Percentiles rank a stretch among this genome's conserved stretches.
Evolutionary conservation across 179 eudicot genomes (phyloP).

Genomic region (Dionaea muscipula): DNA sequence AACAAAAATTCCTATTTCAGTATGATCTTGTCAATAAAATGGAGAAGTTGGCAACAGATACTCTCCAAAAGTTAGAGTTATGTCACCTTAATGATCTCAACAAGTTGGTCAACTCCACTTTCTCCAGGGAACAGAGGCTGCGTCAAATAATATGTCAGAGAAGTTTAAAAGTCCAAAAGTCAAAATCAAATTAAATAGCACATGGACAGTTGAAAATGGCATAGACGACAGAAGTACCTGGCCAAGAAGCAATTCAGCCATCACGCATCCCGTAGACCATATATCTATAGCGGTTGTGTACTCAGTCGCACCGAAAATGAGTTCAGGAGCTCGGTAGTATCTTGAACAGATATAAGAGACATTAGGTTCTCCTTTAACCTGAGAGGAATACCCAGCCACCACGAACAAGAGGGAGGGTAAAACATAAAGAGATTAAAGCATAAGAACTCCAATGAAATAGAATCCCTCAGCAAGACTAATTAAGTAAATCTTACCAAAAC

Average conservation of each 20-base stretch:
- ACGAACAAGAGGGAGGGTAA: background rate
- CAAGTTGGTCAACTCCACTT: conserved; percentile 92
- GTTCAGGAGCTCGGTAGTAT: conserved; percentile 93
- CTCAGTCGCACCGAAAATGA: conserved; percentile 89
- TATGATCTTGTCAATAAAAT: no score
- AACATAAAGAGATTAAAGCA: background rate
- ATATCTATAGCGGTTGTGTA: conserved; percentile 88
- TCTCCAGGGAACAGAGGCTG: conserved; percentile 98
- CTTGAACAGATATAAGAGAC: conserved; percentile 91
- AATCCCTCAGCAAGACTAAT: conserved; percentile 4
- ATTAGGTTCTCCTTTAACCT: conserved; percentile 96
- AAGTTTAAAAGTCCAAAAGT: background rate
- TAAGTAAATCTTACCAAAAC: conserved; percentile 52
- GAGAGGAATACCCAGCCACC: conserved; percentile 8
- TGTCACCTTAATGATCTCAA: conserved; percentile 83
- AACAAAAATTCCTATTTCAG: no score
- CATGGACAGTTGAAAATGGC: background rate
- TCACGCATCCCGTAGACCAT: conserved; percentile 96
- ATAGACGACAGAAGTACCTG: conserved; percentile 45
- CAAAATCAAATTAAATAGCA: background rate
- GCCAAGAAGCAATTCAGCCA: conserved; percentile 95
- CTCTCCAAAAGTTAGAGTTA: no score
- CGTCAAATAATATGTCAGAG: conserved; percentile 10
- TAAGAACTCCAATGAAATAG: conserved; percentile 3
- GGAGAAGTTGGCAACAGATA: no score